These are phyloP conservation scores for Piromyces sp. DNA, from an alignment of 192 early-diverging fungal genomes.

Conservation along the genomic window DNA sequence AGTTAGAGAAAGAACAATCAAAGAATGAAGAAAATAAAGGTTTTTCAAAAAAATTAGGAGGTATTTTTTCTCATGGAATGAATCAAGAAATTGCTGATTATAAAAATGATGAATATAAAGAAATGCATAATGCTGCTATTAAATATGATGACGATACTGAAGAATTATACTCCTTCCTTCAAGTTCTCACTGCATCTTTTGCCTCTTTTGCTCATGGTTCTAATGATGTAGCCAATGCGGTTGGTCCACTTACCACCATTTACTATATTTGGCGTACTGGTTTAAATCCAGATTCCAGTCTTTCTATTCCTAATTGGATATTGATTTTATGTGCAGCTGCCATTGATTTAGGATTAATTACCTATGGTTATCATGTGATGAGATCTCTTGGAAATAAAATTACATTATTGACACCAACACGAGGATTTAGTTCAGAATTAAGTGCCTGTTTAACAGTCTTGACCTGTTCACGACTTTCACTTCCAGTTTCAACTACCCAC, in stretches of 20 bases:
- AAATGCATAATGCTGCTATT: slow-evolving; percentile 42
- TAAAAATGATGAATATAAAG: slow-evolving; percentile 8
- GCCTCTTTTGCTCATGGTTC: slow-evolving; percentile 72
- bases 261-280: slow-evolving; percentile 47
- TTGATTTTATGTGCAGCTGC: slow-evolving; percentile 50
- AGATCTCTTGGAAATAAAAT: slow-evolving; percentile 63
- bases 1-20: too few relatives aligned
- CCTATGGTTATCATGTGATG: slow-evolving; percentile 65
- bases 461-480: slow-evolving; percentile 55
- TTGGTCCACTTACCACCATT: slow-evolving; percentile 60
- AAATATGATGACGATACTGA: slow-evolving; percentile 57
- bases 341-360: slow-evolving; percentile 57
- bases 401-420: slow-evolving; percentile 60
- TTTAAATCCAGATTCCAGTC: background rate
- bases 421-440: slow-evolving; percentile 64
- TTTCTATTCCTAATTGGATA: slow-evolving; percentile 53
- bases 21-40: too few relatives aligned
- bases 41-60: too few relatives aligned
- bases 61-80: background rate
- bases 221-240: slow-evolving; percentile 75
- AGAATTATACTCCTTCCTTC: slow-evolving; percentile 65
- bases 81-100: slow-evolving; percentile 15
- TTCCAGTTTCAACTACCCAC: slow-evolving; percentile 71
- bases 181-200: slow-evolving; percentile 60
- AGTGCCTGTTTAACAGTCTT: slow-evolving; percentile 60